Base-by-base conservation (phyloP, 805 yeast species). In the Candida lessepsii region DNA sequence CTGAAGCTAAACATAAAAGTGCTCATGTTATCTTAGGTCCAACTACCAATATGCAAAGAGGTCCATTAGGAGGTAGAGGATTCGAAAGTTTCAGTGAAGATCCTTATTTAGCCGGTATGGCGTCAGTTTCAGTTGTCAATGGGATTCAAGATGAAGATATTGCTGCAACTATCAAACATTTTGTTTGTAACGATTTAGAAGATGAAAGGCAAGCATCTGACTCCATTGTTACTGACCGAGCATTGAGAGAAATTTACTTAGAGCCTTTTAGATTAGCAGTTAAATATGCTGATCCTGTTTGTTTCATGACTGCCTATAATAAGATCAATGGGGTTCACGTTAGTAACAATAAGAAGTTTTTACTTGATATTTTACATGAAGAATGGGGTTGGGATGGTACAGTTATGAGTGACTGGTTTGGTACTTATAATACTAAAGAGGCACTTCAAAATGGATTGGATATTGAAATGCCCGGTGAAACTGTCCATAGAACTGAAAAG, bases 401-500 rank as follows among this genome's bases (percentile, higher is more conserved):
- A 19, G 54, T 71, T 28, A 76, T 81, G 80, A 73, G 81, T 18
- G 86, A 80, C 58, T 80, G 85, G 86, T 72, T 52, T 52, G 86
- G 86, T 20, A 63, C 67, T 9, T 78, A 75, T 54, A 65, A 78
- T n/a, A 54, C 62, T 24, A 63, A 61, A 32, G 70, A 63, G 28
- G 51, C 80, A 8, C 53, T 80, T 37, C 62, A 68, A 26, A 75
- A 75, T 30, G 85, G 85, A 5, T 60, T 80, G 41, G 82, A 79
- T 52, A 61, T 81, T 50, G 86, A 81, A 57, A 78, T 78, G 83
- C 86, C 86, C 0, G 86, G 86, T 30, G 77, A 79, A n/a, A 60
- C 78, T 3, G 57, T 68, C 27, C 69, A 68, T 56, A 54, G 80
- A 61, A 57, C 71, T 45, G 61, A 59, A 2, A 58, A 53, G 21